Conservation (phyloP, 805 yeast species). For the Ogataea nakhonphanomensis region DNA sequence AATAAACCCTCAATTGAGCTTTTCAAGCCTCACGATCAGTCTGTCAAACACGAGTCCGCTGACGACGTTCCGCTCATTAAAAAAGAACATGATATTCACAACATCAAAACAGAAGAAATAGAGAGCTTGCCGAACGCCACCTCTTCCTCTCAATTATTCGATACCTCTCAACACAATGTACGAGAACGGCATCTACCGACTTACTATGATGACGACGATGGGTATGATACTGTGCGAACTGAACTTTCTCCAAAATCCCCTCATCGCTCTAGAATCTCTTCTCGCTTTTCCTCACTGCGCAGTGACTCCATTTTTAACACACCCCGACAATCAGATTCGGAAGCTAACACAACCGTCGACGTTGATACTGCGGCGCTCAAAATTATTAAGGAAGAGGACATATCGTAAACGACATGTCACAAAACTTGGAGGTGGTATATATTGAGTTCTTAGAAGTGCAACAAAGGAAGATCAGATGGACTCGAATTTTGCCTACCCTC, state of each 20-base stretch:
- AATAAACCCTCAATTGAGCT: conserved; percentile 1
- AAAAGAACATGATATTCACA: background rate
- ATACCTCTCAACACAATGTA: conserved; percentile 4
- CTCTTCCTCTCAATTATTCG: conserved; percentile 8
- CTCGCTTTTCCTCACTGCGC: conserved; percentile 13
- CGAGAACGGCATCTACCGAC: conserved; percentile 15
- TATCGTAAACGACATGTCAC: conserved; percentile 3
- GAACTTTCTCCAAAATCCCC: conserved; percentile 10
- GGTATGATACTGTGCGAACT: conserved; percentile 17
- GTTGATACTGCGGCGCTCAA: conserved; percentile 10
- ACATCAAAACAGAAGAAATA: background rate
- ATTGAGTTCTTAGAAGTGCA: background rate
- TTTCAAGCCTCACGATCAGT: background rate
- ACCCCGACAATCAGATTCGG: conserved; percentile 5
- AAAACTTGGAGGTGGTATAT: background rate
- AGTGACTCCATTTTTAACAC: conserved; percentile 15
- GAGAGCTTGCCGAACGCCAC: background rate
- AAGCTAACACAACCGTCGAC: conserved; percentile 9
- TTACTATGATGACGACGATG: conserved; percentile 25
- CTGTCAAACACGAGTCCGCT: background rate
- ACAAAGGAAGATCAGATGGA: background rate
- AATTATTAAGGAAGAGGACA: conserved; percentile 14
- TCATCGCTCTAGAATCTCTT: conserved; percentile 7
- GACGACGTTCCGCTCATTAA: background rate
- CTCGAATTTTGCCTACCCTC: background rate